Conservation (phyloP, 495 filamentous ascomycete species). For the Sabuloglossum arenarium region DNA sequence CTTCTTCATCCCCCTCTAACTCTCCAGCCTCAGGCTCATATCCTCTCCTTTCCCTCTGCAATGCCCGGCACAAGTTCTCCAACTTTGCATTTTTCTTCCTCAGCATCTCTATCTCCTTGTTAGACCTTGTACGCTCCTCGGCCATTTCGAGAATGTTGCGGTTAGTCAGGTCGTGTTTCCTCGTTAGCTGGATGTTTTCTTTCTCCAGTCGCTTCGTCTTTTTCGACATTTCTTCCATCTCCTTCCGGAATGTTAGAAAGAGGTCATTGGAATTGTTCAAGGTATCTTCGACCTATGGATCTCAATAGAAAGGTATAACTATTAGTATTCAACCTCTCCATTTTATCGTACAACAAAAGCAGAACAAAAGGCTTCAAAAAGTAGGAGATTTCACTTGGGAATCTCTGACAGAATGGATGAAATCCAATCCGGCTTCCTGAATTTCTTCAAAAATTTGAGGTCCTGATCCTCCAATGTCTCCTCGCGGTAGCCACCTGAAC, state of each 20-base stretch:
- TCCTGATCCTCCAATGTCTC: not conserved
- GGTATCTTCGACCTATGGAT: conserved; percentile 80
- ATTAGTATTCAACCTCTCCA: not conserved
- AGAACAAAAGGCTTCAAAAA: not conserved
- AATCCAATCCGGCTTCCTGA: not conserved
- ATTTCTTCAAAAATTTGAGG: not conserved
- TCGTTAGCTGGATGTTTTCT: conserved; percentile 75
- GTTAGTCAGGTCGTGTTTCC: conserved; percentile 86
- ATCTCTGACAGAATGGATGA: not conserved
- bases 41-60: conserved; percentile 78
- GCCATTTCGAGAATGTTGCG: conserved; percentile 96
- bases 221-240: conserved; percentile 99
- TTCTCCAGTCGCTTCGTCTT: conserved; percentile 96
- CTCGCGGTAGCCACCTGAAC: not conserved
- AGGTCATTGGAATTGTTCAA: conserved; percentile 97
- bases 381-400: not conserved
- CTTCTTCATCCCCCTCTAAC: conserved; percentile 43
- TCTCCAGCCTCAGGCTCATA: conserved; percentile 31
- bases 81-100: conserved; percentile 84
- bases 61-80: conserved; percentile 77
- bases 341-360: not conserved
- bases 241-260: conserved; percentile 92
- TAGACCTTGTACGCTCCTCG: conserved; percentile 68
- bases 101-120: conserved; percentile 59
- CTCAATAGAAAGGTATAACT: conserved; percentile 7